Conservation (phyloP, 192 early-diverging fungal genomes). For the Entomortierella chlamydospora region DNA sequence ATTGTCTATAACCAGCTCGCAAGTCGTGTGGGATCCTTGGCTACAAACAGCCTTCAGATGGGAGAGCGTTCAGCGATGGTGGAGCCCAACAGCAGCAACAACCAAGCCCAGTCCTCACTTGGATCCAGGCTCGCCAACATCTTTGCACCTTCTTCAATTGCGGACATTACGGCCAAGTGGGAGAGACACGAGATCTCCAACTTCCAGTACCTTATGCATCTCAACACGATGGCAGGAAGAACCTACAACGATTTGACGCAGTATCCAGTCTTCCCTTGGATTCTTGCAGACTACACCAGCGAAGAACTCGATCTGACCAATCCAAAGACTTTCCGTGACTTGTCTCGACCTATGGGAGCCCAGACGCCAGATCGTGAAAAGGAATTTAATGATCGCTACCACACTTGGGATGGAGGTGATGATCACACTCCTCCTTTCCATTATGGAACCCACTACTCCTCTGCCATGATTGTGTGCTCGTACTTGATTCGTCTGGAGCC, state of each 20-base stretch:
- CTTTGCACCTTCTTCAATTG: constrained; percentile 71
- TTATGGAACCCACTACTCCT: constrained; percentile 98
- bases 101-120: constrained; percentile 50
- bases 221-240: constrained; percentile 90
- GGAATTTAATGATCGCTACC: constrained; percentile 74
- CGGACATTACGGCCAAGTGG: constrained; percentile 85
- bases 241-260: constrained; percentile 93
- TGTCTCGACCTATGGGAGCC: constrained; percentile 93
- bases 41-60: constrained; percentile 60
- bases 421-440: constrained; percentile 76
- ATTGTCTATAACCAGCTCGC: constrained; percentile 71
- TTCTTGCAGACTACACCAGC: constrained; percentile 82
- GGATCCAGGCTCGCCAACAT: constrained; percentile 68
- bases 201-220: constrained; percentile 95
- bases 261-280: constrained; percentile 98
- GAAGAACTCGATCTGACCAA: constrained; percentile 83
- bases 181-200: constrained; percentile 88
- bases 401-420: constrained; percentile 69
- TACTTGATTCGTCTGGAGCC: constrained; percentile 93
- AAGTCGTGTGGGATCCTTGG: constrained; percentile 62
- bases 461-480: constrained; percentile 89
- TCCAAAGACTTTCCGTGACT: constrained; percentile 84
- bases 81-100: constrained; percentile 46
- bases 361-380: constrained; percentile 73
- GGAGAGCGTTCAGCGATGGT: constrained; percentile 55